phyloP scores from a whole-genome alignment of 192 early-diverging fungal species.

The Entomortierella parvispora region DNA sequence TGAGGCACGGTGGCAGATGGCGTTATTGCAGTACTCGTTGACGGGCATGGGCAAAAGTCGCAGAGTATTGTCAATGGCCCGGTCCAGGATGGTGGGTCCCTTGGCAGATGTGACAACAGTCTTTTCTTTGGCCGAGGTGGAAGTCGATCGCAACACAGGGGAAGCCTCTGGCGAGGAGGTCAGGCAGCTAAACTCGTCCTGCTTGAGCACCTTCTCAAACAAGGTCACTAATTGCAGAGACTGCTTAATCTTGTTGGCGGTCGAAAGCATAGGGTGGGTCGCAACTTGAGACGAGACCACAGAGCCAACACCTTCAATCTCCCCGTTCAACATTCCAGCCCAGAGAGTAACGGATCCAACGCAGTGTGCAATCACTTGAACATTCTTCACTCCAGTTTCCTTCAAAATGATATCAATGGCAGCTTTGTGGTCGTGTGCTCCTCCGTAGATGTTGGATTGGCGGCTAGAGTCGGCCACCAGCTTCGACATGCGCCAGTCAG shows the following conservation, averaged over 20 bases:
- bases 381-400: conserved; percentile 47
- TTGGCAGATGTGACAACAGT: conserved; percentile 11
- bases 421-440: conserved; percentile 42
- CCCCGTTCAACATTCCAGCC: conserved; percentile 54
- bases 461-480: conserved; percentile 22
- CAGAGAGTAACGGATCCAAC: conserved; percentile 51
- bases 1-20: conserved; percentile 49
- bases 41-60: conserved; percentile 47
- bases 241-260: conserved; percentile 45
- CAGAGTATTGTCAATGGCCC: conserved; percentile 36
- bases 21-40: conserved; percentile 51
- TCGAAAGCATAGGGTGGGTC: conserved; percentile 23
- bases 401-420: conserved; percentile 46
- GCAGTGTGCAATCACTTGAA: conserved; percentile 57
- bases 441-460: conserved; percentile 39
- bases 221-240: conserved; percentile 33
- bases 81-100: conserved; percentile 28
- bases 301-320: conserved; percentile 55
- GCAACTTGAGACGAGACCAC: conserved; percentile 48
- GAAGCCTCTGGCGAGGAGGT: conserved; percentile 23
- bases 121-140: not conserved
- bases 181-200: conserved; percentile 29
- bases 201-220: conserved; percentile 36
- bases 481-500: conserved; percentile 52
- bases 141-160: not conserved